Evolutionary conservation across 306 rosid species (phyloP), one percentile per base, ranked within the genome.

Genomic region (Castanea sativa): DNA sequence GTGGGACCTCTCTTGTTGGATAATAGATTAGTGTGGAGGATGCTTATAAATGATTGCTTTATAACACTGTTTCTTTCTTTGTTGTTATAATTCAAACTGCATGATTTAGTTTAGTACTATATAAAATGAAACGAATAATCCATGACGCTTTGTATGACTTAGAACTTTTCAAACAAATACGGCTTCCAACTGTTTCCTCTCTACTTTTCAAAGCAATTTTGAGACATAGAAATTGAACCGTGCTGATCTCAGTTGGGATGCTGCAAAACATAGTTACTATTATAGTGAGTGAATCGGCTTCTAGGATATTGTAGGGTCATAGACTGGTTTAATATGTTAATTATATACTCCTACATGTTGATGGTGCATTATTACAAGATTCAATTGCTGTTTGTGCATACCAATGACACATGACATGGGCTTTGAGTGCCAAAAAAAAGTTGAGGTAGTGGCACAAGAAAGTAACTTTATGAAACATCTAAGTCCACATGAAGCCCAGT

Each of bases 381-480:
- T 61, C 65, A 68, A 45, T 61, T 53, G 78, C 45, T 64, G 73
- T 60, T 77, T 65, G 25, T 27, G 80, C 75, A 75, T 43, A 25
- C 57, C 23, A 58, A 30, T 32, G 35, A 15, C 35, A 59, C 75
- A 83, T 73, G 33, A 15, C 52, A 35, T 61, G 43, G 12, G 74
- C 63, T 63, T 80, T 64, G 43, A 81, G 76, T 83, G 74, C 77
- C 32, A 79, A 86, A 86, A 60, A 49, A 55, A 73, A 76, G 60
- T 70, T 64, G 72, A 76, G 74, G 74, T 38, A 69, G 87, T 83
- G 89, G 83, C 69, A 41, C 58, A 69, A 61, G 69, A 71, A 81
- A 85, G 85, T 67, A 65, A 55, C 91, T 80, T 87, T 80, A 76
- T 71, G 74, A 74, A 83, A 68, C 81, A 73, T 75, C 73, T 32